These are phyloP conservation scores for Nicotiana rustica DNA, from an alignment of 305 asterid genomes.

Conservation along the genomic window DNA sequence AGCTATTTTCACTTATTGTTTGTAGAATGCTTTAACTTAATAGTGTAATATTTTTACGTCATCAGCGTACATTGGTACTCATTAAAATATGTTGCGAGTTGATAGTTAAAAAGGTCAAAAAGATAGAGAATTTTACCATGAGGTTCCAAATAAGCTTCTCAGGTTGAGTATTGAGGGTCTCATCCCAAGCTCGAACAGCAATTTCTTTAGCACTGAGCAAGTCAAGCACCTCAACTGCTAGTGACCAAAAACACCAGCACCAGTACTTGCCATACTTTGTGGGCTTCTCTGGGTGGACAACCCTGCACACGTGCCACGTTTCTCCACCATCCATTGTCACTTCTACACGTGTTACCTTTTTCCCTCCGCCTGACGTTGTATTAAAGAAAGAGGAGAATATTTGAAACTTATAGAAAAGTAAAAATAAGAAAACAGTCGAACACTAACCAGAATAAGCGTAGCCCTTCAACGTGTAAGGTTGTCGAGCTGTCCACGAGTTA, in stretches of 20 bases:
- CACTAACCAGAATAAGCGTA: constrained; percentile 83
- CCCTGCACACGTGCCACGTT: constrained; percentile 61
- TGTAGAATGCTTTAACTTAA: too few species aligned
- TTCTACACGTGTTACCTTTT: constrained; percentile 87
- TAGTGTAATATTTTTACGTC: too few species aligned
- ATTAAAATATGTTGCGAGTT: too few species aligned
- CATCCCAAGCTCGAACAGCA: constrained; percentile 90
- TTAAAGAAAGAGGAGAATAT: neutral
- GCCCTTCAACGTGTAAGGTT: constrained; percentile 81
- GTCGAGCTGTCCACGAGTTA: constrained; percentile 77
- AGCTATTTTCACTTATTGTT: too few species aligned
- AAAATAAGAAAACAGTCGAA: neutral
- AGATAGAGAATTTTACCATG: constrained; percentile 52
- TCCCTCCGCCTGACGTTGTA: constrained; percentile 75
- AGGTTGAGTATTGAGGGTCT: constrained; percentile 85
- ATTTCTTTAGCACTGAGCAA: constrained; percentile 76
- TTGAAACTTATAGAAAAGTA: neutral
- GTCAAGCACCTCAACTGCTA: constrained; percentile 79
- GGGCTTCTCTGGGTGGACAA: constrained; percentile 71
- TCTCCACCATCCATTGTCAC: constrained; percentile 90
- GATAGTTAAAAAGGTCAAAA: too few species aligned
- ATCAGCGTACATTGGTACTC: too few species aligned
- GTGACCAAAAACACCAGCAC: constrained; percentile 96
- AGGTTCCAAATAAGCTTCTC: constrained; percentile 89
- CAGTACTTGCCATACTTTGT: constrained; percentile 85